Base-by-base conservation (phyloP, 176 grass and related monocot species). In the Zea luxurians region DNA sequence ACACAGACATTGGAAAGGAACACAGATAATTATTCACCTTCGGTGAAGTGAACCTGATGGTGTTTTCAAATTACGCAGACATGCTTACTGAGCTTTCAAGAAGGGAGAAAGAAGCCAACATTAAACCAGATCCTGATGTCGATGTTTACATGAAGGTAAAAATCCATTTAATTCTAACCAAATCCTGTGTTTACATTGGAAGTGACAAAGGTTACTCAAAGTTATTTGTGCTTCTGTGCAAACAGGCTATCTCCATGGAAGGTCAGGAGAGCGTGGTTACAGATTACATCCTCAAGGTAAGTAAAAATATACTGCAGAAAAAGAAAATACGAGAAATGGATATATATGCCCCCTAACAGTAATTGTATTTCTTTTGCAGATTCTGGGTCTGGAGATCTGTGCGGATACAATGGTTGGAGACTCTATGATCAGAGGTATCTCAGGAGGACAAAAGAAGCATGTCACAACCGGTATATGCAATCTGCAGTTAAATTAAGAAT, bases 51-150 rank as follows among this genome's bases (percentile, higher is more conserved):
- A 27, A 27, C 27, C 27, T 27, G 27, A 27, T 27, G 27, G 60
- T 13, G 60, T 62, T 62, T n/a, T 47, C 18, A 10, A 69, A 70
- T 74, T 60, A 68, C 40, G 52, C 81, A 98, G 95, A 98, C 77
- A 98, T 98, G 95, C 73, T 90, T 63, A 13, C 81, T 45, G 93
- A 97, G 68, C 81, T 97, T 16, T 97, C 93, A 61, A 91, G 91
- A 88, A 91, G 93, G 83, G 93, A 97, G 73, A 97, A 93, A 57
- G 91, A 91, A 76, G 91, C 93, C 55, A 89, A 63, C 48, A 89
- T 97, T 44, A 93, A 86, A 60, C 93, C 93, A 69, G 93, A 97
- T 83, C 88, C 86, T 60, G 86, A 93, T 66, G 79, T 97, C 16
- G 93, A 97, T 87, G 86, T 91, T 62, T 97, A 89, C 52, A 27